phyloP scores from a whole-genome alignment of 2,329 filamentous ascomycete genomes.

The Mariannaea sp. region DNA sequence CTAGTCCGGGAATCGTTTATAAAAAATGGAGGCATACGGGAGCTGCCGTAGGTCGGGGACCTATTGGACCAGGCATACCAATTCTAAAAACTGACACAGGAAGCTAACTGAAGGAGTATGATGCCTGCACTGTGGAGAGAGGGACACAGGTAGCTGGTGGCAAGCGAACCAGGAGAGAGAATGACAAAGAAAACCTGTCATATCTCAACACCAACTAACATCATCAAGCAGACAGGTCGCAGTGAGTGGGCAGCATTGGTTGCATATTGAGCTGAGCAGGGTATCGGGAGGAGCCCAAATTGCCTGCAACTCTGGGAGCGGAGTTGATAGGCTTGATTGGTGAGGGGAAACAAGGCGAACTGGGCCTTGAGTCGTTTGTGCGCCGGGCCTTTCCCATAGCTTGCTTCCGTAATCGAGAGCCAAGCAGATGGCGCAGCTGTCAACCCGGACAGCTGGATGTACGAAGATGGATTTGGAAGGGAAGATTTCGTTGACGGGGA shows the following conservation, averaged over 20 bases:
- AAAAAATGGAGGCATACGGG: conserved; percentile 7
- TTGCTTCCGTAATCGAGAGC: not conserved
- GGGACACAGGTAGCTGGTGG: conserved; percentile 25
- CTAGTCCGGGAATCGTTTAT: not conserved
- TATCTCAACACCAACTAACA: conserved; percentile 21
- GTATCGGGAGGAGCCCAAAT: not conserved
- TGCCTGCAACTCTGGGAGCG: conserved; percentile 1
- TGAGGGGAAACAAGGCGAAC: not conserved
- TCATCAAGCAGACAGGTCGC: conserved; percentile 12
- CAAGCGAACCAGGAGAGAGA: conserved; percentile 11
- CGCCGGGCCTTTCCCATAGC: not conserved
- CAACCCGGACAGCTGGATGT: not conserved
- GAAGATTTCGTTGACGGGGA: no score
- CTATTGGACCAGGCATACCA: not conserved
- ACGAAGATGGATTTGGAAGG: conserved; percentile 6
- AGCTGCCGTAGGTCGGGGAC: conserved; percentile 10
- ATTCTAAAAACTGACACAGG: conserved; percentile 7
- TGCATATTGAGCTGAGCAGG: conserved; percentile 12
- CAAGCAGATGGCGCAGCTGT: not conserved
- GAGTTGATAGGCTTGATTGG: not conserved
- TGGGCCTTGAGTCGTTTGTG: not conserved
- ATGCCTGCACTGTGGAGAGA: conserved; percentile 16
- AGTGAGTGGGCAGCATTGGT: conserved; percentile 11
- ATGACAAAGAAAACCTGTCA: conserved; percentile 18
- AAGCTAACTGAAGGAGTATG: conserved; percentile 6